A percentile compares a stretch with the other conserved stretches of the same genome.
These are phyloP conservation scores for Microcos paniculata DNA, from an alignment of 345 rosid genomes.

Conservation along the genomic window DNA sequence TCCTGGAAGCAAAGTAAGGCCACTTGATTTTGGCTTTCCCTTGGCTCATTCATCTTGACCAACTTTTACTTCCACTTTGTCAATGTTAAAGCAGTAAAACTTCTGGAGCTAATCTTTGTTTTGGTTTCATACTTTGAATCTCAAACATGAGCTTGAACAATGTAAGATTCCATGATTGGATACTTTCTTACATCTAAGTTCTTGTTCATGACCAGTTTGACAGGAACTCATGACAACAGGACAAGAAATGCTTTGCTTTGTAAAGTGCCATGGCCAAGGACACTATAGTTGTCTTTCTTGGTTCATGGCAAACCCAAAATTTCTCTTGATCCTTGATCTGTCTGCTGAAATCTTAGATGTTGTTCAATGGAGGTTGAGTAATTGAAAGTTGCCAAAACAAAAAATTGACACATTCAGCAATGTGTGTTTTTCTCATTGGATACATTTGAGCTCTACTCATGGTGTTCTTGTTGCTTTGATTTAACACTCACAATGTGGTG, in stretches of 20 bases:
- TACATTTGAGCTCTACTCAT: neutral
- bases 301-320: neutral
- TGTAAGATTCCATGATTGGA: neutral
- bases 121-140: neutral
- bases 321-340: neutral
- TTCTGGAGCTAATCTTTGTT: neutral
- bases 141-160: neutral
- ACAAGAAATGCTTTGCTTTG: neutral
- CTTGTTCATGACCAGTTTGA: neutral
- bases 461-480: neutral
- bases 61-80: neutral
- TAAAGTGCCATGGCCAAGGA: too few species aligned
- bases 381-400: neutral
- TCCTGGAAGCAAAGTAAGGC: neutral
- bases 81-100: neutral
- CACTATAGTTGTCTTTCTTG: neutral
- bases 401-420: neutral
- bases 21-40: neutral
- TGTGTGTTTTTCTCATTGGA: neutral
- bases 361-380: neutral
- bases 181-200: neutral
- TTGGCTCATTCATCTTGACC: neutral
- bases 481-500: neutral
- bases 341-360: neutral
- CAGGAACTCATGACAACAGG: neutral